These are phyloP conservation scores for Rhodamnia rubescens DNA, from an alignment of 345 rosid species.

Conservation along the genomic window DNA sequence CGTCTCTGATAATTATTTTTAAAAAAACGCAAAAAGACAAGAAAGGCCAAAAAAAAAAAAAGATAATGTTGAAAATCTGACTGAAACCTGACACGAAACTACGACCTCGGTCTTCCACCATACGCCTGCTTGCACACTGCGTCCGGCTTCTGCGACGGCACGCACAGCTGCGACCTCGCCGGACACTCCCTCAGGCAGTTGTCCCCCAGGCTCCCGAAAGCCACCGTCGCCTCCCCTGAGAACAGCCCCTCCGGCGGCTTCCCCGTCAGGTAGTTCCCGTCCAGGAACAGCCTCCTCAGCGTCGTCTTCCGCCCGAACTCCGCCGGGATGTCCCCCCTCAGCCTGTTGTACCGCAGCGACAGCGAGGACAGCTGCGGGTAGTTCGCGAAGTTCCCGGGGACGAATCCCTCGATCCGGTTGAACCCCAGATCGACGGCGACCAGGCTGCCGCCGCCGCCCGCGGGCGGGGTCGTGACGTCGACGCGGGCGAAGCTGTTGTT, in stretches of 20 bases:
- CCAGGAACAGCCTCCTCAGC: conserved; percentile 53
- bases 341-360: conserved; percentile 55
- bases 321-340: conserved; percentile 64
- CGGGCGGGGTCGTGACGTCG: conserved; percentile 36
- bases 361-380: conserved; percentile 54
- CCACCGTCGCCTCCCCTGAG: conserved; percentile 14
- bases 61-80: background rate
- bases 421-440: conserved; percentile 81
- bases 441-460: conserved; percentile 26
- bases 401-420: conserved; percentile 44
- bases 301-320: conserved; percentile 42
- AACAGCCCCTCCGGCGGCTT: conserved; percentile 60
- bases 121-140: conserved; percentile 67
- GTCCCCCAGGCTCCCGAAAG: conserved; percentile 72
- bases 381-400: conserved; percentile 42
- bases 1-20: background rate
- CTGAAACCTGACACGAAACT: background rate
- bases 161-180: conserved; percentile 59
- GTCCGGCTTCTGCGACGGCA: conserved; percentile 65
- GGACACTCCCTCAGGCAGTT: conserved; percentile 81
- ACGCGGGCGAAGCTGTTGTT: conserved; percentile 53
- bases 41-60: background rate
- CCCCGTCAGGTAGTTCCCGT: conserved; percentile 77
- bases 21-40: background rate
- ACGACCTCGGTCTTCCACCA: conserved; percentile 60